Evolutionary conservation across 2,329 filamentous ascomycete species (phyloP).

Genomic region (Scedosporium apiospermum): DNA sequence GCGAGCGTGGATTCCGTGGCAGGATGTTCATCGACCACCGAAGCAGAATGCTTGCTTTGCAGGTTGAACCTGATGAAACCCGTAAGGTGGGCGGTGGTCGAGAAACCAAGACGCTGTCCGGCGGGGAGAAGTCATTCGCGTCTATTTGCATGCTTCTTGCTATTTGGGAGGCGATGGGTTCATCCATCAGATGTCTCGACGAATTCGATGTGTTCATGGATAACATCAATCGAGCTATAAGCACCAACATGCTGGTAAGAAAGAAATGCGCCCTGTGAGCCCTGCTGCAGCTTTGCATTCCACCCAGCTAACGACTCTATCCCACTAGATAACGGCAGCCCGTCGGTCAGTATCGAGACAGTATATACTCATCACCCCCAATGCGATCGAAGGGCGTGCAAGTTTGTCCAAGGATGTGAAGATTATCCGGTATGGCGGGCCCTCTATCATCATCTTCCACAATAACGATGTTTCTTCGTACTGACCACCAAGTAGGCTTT

Average conservation of each 20-base stretch:
- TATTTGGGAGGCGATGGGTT: conserved; percentile 97
- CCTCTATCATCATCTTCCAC: neutral
- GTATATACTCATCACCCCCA: conserved; percentile 93
- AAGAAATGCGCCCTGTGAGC: neutral
- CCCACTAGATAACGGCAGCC: conserved; percentile 46
- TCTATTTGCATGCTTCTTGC: conserved; percentile 88
- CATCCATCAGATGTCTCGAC: conserved; percentile 86
- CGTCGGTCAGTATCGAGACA: conserved; percentile 81
- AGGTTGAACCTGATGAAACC: conserved; percentile 64
- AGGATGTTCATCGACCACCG: conserved; percentile 70
- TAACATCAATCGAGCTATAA: conserved; percentile 85
- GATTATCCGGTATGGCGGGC: conserved; percentile 54
- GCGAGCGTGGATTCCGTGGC: conserved; percentile 82
- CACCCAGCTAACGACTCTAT: neutral
- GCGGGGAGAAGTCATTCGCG: conserved; percentile 95
- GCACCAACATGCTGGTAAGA: conserved; percentile 83
- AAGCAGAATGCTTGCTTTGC: conserved; percentile 64
- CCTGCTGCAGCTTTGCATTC: neutral
- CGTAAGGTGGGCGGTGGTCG: conserved; percentile 61
- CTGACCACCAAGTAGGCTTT: conserved; percentile 30
- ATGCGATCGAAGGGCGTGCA: conserved; percentile 59
- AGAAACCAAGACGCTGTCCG: conserved; percentile 84
- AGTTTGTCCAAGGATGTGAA: conserved; percentile 60
- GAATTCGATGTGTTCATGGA: conserved; percentile 99
- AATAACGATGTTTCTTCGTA: neutral